Evolutionary conservation across 139 green algal genomes (phyloP), one percentile per base, ranked within the genome.

Genomic region (Coelastrella sp.): DNA sequence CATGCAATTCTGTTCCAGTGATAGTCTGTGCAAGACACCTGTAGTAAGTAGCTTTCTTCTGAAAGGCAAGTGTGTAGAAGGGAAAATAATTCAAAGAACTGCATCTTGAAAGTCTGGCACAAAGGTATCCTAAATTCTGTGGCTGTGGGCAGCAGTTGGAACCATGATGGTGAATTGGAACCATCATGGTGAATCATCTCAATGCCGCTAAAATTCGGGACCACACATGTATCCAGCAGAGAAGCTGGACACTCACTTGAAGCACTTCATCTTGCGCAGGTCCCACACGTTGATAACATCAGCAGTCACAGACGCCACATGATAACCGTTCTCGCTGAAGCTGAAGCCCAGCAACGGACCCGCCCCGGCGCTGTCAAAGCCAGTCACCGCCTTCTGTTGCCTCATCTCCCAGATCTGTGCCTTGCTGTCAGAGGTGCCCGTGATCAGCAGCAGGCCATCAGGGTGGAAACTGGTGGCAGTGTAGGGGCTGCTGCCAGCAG

Each of bases 241-340:
- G 3, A 49, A 14, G 15, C 63, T 17, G 15, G 3, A 70, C 63
- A 76, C 91, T 91, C 80, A 96, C 93, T 93, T 95, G 94, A 98
- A 95, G 91, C 97, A 97, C 84, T 96, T 96, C 35, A 99, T 95
- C 95, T 99, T 99, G 65, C 98, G 95, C 85, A 99, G 95, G 91
- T 99, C 98, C 98, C 98, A 99, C 59, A 99, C 88, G 95, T 99
- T 99, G 25, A 99, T 94, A 78, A 93, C 94, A 20, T 96, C 95
- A 20, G 92, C 80, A 5, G 97, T 98, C 22, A 95, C 97, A 1
- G 96, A 93, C 0, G 95, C 98, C 74, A 99, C 90, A 87, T 97
- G 99, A 59, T 96, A 94, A 0, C 97, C 97, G 17, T 91, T 96
- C 92, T 95, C 87, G 90, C 98, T 97, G 87, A 92, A 98, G 49